Conservation (phyloP, 345 rosid genomes). For the Leavenworthia alabamica region DNA sequence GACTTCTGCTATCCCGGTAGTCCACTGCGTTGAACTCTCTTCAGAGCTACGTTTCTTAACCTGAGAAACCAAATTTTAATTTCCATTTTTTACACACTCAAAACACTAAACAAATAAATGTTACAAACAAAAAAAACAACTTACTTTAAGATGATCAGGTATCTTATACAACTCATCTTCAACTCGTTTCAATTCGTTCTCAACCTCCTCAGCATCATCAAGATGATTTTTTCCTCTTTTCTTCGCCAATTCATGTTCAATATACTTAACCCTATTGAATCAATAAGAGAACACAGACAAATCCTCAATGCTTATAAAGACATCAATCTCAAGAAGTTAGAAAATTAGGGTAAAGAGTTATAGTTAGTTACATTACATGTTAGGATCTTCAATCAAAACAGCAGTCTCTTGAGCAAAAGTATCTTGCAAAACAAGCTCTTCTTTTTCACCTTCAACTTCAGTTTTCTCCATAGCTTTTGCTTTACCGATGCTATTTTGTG, state of each 20-base stretch:
- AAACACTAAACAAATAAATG: neutral
- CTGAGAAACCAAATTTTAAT: constrained; percentile 28
- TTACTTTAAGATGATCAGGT: constrained; percentile 94
- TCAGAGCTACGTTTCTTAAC: constrained; percentile 82
- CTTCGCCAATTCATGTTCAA: constrained; percentile 91
- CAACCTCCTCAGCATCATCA: constrained; percentile 43
- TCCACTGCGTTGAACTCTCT: constrained; percentile 99
- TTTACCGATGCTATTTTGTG: constrained; percentile 33
- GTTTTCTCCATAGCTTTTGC: constrained; percentile 47
- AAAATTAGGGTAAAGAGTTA: neutral
- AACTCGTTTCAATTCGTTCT: constrained; percentile 63
- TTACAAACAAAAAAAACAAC: constrained; percentile 12
- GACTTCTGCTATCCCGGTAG: constrained; percentile 96
- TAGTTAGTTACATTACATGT: constrained; percentile 45
- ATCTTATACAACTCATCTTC: constrained; percentile 87
- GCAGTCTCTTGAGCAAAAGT: constrained; percentile 99
- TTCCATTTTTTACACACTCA: neutral
- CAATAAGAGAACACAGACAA: neutral
- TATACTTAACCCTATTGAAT: constrained; percentile 55
- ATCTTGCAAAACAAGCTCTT: constrained; percentile 92
- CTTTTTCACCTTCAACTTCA: constrained; percentile 90
- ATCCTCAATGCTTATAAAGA: neutral
- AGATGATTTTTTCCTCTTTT: constrained; percentile 62
- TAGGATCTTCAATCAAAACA: constrained; percentile 88
- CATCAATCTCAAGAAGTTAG: neutral